Conservation (phyloP, 1,284 basidiomycete genomes). For the Cutaneotrichosporon cavernicola region DNA sequence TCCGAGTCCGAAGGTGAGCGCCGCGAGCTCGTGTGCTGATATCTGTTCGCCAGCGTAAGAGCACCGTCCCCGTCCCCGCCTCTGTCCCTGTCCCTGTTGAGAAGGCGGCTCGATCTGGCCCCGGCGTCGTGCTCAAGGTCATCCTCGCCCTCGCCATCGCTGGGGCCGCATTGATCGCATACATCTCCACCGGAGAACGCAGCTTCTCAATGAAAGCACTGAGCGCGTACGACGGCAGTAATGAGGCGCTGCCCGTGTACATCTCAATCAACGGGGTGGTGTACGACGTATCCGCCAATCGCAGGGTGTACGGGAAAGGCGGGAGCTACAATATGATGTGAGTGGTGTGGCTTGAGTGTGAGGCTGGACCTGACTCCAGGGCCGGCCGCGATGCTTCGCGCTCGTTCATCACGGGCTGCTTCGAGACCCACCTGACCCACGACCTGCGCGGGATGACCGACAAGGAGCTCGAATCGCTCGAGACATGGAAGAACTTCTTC, state of each 20-base stretch:
- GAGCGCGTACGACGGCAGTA: constrained; percentile 69
- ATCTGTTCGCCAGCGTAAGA: not conserved
- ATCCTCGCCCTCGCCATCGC: not conserved
- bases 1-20: not conserved
- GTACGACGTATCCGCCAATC: constrained; percentile 51
- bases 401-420: constrained; percentile 90
- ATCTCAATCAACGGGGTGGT: constrained; percentile 81
- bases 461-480: constrained; percentile 70
- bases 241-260: constrained; percentile 72
- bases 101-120: not conserved
- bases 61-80: not conserved
- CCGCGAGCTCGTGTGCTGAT: not conserved
- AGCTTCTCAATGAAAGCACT: constrained; percentile 54
- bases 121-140: not conserved
- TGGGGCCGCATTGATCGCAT: constrained; percentile 1
- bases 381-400: constrained; percentile 82
- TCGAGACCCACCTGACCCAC: constrained; percentile 80
- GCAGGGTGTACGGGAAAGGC: constrained; percentile 53
- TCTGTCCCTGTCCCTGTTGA: not conserved
- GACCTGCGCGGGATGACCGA: constrained; percentile 77
- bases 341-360: not conserved
- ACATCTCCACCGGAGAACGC: not conserved
- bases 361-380: constrained; percentile 44
- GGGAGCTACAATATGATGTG: constrained; percentile 55
- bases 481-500: constrained; percentile 88